Percentiles rank a stretch among this genome's conserved stretches.
Evolutionary conservation across 768 basidiomycete species (phyloP).

Genomic region (Kwoniella dejecticola): DNA sequence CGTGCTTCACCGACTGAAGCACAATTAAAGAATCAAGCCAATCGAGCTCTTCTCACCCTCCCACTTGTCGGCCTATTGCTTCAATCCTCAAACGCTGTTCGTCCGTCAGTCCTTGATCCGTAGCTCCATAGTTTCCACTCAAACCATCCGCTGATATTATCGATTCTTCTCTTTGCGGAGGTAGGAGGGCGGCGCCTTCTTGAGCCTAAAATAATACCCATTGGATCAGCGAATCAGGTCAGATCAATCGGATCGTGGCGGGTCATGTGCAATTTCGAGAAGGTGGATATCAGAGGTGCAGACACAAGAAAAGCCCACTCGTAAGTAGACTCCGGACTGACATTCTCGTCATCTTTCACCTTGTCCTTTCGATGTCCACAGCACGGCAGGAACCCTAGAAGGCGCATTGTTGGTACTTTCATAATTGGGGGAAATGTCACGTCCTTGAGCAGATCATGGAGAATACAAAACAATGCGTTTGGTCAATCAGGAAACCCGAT

Average conservation of each 20-base stretch:
- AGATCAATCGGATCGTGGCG: background rate
- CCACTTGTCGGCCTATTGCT: slow-evolving; percentile 28
- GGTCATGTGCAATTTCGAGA: too few relatives aligned
- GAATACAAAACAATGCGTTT: too few relatives aligned
- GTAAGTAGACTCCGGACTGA: background rate
- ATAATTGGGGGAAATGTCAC: too few relatives aligned
- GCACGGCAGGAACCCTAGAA: slow-evolving; percentile 28
- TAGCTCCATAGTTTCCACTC: slow-evolving; percentile 20
- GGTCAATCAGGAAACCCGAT: too few relatives aligned
- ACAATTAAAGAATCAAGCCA: background rate
- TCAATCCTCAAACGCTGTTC: slow-evolving; percentile 33
- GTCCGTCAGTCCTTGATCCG: slow-evolving; percentile 30
- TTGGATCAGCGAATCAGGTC: too few relatives aligned
- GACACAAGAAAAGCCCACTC: background rate
- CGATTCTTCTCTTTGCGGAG: slow-evolving; percentile 24
- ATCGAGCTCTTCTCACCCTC: slow-evolving; percentile 26
- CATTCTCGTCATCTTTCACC: slow-evolving; percentile 17
- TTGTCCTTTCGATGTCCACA: slow-evolving; percentile 31
- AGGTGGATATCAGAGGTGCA: background rate
- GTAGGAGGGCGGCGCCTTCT: slow-evolving; percentile 17
- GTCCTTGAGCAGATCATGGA: too few relatives aligned
- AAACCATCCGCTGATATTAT: slow-evolving; percentile 28
- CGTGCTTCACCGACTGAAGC: background rate
- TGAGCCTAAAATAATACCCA: slow-evolving; percentile 3
- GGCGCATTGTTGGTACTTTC: slow-evolving; percentile 7